phyloP scores from a whole-genome alignment of 352 stramenopile genomes.

The Phytophthora uliginosa region DNA sequence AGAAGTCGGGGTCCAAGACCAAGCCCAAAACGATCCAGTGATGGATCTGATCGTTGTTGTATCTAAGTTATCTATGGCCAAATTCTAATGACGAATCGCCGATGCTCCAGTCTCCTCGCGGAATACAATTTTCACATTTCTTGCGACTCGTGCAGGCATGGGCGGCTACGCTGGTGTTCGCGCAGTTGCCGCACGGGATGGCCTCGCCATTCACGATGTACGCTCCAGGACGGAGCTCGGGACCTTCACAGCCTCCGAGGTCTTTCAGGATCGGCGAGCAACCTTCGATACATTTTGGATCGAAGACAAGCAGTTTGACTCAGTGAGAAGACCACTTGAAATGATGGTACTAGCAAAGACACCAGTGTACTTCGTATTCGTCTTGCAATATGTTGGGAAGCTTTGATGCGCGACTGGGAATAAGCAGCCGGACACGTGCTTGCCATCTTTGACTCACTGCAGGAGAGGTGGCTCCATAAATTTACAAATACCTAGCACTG shows the following conservation, averaged over 20 bases:
- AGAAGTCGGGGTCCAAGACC: slow-evolving; percentile 11
- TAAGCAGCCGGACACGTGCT: slow-evolving; percentile 18
- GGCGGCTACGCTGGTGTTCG: slow-evolving; percentile 56
- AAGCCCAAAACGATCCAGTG: slow-evolving; percentile 31
- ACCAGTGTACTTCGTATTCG: slow-evolving; percentile 15
- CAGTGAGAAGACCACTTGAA: not conserved
- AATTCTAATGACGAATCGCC: slow-evolving; percentile 74
- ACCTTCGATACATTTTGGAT: slow-evolving; percentile 29
- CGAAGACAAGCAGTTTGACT: not conserved
- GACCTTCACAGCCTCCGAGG: slow-evolving; percentile 60
- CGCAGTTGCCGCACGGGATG: slow-evolving; percentile 58
- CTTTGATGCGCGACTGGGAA: slow-evolving; percentile 20
- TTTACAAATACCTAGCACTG: slow-evolving; percentile 37
- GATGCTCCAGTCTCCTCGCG: slow-evolving; percentile 74
- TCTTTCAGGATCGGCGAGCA: slow-evolving; percentile 65
- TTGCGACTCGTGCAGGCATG: slow-evolving; percentile 50
- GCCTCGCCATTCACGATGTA: slow-evolving; percentile 45
- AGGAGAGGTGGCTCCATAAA: slow-evolving; percentile 22
- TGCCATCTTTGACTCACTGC: slow-evolving; percentile 15
- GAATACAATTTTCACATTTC: slow-evolving; percentile 70
- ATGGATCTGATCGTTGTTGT: not conserved
- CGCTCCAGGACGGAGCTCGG: slow-evolving; percentile 34
- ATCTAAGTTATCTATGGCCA: slow-evolving; percentile 22
- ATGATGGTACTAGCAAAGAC: slow-evolving; percentile 11
- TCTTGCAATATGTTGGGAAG: slow-evolving; percentile 15